Conservation (phyloP, 2,329 filamentous ascomycete species). For the Neofusicoccum parvum region DNA sequence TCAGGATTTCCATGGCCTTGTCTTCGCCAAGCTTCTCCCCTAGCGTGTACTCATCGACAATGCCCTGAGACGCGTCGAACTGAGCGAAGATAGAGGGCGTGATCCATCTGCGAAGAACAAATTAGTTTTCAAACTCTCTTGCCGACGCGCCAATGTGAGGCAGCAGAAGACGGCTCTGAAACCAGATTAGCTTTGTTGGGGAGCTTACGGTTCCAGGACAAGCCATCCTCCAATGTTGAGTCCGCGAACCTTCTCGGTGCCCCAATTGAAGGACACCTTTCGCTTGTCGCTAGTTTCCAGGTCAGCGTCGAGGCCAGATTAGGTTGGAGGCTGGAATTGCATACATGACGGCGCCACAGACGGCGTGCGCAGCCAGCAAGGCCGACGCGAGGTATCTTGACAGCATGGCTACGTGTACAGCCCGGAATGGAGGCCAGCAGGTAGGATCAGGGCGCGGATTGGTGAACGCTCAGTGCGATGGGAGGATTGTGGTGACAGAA, state of each 20-base stretch:
- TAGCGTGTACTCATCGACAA: constrained; percentile 58
- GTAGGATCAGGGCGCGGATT: background rate
- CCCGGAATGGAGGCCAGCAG: background rate
- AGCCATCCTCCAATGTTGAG: constrained; percentile 57
- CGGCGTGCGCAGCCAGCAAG: constrained; percentile 5
- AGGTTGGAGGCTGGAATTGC: background rate
- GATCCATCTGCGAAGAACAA: constrained; percentile 47
- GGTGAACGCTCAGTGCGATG: background rate
- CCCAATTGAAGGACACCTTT: constrained; percentile 50
- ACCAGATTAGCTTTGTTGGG: constrained; percentile 27
- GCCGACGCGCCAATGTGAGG: background rate
- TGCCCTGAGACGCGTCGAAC: constrained; percentile 31
- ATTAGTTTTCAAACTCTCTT: background rate
- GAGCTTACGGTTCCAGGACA: constrained; percentile 44
- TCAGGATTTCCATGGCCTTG: constrained; percentile 43
- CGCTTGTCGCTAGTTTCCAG: constrained; percentile 30
- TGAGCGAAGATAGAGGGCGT: constrained; percentile 58
- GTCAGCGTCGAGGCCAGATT: background rate
- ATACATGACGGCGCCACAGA: constrained; percentile 8
- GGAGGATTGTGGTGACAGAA: background rate
- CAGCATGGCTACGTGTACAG: background rate
- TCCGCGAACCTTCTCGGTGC: constrained; percentile 52
- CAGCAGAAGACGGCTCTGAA: background rate
- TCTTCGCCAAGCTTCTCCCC: constrained; percentile 51
- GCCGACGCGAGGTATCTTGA: constrained; percentile 10